These are phyloP conservation scores for Davidsoniella australis DNA, from an alignment of 2,329 filamentous ascomycete genomes.

Conservation along the genomic window DNA sequence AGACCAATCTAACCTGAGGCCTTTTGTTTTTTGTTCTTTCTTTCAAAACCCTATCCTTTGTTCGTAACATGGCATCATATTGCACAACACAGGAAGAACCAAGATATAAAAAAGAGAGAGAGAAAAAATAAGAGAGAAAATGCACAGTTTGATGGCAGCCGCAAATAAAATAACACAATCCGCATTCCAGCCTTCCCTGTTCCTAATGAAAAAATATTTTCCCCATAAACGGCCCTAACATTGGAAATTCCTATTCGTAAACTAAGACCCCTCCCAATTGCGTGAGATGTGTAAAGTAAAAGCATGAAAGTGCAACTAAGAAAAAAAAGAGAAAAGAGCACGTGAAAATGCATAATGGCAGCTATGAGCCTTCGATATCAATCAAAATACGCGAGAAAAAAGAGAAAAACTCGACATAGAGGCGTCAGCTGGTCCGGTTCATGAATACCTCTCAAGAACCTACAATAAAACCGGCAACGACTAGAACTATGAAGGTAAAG, in stretches of 20 bases:
- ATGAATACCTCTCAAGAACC: no score
- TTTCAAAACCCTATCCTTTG: no score
- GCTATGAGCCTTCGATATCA: no score
- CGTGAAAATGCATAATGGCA: no score
- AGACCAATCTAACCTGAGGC: no score
- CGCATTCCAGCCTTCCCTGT: conserved; percentile 10
- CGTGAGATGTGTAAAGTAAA: background rate
- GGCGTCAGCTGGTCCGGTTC: background rate
- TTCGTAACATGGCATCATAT: no score
- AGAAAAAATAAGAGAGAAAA: background rate
- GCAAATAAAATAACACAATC: conserved; percentile 9
- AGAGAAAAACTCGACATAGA: no score
- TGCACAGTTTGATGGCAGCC: conserved; percentile 3
- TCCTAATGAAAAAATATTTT: conserved; percentile 4
- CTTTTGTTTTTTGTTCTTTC: no score
- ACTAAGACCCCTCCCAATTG: conserved; percentile 9
- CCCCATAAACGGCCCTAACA: conserved; percentile 7
- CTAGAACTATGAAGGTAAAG: background rate
- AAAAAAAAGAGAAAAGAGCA: conserved; percentile 3
- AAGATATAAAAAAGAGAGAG: background rate
- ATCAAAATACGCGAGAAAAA: no score
- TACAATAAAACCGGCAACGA: no score
- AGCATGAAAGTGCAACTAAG: conserved; percentile 7
- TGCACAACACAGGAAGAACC: no score
- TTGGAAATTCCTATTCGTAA: conserved; percentile 9